Percentiles rank a stretch among this genome's conserved stretches.
Evolutionary conservation across 257 asterid species (phyloP).

Genomic region (Gentiana dahurica): DNA sequence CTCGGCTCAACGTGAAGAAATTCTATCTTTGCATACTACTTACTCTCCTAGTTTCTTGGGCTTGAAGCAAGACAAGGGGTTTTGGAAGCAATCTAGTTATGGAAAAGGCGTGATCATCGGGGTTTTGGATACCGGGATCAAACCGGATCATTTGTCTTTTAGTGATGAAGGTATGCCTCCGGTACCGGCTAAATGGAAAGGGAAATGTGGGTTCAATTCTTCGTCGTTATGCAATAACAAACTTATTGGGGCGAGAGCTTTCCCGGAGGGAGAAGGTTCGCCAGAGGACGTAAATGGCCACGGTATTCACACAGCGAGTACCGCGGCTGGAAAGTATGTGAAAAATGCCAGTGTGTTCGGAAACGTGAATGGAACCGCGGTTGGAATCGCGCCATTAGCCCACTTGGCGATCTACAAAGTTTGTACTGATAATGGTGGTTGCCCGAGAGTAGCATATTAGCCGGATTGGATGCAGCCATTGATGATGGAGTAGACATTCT

Average conservation of each 20-base stretch:
- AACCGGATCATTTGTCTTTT: conserved; percentile 40
- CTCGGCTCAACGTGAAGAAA: conserved; percentile 6
- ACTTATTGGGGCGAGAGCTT: conserved; percentile 30
- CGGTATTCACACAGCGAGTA: conserved; percentile 36
- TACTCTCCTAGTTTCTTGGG: too few species aligned
- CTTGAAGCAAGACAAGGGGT: conserved; percentile 25
- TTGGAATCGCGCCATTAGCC: conserved; percentile 36
- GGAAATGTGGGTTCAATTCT: conserved; percentile 24
- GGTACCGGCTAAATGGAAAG: conserved; percentile 10
- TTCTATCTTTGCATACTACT: too few species aligned
- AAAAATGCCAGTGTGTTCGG: conserved; percentile 22
- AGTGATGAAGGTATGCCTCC: conserved; percentile 38
- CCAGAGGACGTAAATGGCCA: conserved; percentile 22
- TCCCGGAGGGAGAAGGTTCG: not conserved
- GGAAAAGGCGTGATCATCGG: conserved; percentile 25
- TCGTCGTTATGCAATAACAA: conserved; percentile 32
- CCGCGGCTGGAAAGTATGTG: conserved; percentile 36
- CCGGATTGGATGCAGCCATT: conserved; percentile 29
- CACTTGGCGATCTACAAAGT: conserved; percentile 37
- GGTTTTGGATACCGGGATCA: conserved; percentile 35
- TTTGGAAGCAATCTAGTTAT: conserved; percentile 10
- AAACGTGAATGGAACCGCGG: conserved; percentile 31
- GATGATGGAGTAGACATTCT: conserved; percentile 11
- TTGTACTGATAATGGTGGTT: conserved; percentile 7
- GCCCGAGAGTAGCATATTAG: conserved; percentile 14